Base-by-base conservation (phyloP, 2,329 filamentous ascomycete species). In the Magnaporthiopsis incrustans region DNA sequence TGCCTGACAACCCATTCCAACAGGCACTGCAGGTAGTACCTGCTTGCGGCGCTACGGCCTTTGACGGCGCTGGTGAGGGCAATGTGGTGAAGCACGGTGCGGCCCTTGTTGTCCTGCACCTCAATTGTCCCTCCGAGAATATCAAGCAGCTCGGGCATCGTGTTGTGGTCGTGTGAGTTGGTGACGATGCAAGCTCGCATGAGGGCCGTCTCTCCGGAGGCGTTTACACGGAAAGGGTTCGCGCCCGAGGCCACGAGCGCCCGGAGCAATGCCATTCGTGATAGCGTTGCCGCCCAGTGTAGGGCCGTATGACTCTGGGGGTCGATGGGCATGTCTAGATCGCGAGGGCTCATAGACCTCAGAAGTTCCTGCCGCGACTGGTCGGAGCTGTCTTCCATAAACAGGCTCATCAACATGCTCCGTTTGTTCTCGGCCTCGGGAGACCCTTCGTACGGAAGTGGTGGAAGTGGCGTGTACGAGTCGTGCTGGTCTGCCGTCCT, bases 21-120 rank as follows among this genome's bases (percentile, higher is more conserved):
- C 14, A 99, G 82, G 33, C 92, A 94, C 76, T 99, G 95, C 2
- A 99, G 85, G 71, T 99, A 99, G 74, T 98, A 97, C 68, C 94
- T 91, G 73, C 92, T 96, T 27, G 95, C 94, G 57, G 91, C 88
- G 65, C 91, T 93, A 61, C 95, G 87, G 8, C 94, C 94, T 73
- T 97, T 97, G 70, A 98, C 95, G 8, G 93, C 95, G 67, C 93
- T 97, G 22, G 95, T 96, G 44, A 98, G 87, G 6, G 95, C 93
- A 70, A 99, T 98, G 72, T 99, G 95, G 72, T 99, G 95, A 30
- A 99, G 80, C 18, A 98, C 92, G 0, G 94, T 98, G 53, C 95
- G 85, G 11, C 93, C 93, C 74, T 92, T 92, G 59, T 90, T 86
- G 73, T 99, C 95, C 27, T 92, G 85, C 58, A 96, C 87, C 69